Evolutionary conservation across 805 yeast species (phyloP).

Genomic region (Jamesozyma spencerorum): DNA sequence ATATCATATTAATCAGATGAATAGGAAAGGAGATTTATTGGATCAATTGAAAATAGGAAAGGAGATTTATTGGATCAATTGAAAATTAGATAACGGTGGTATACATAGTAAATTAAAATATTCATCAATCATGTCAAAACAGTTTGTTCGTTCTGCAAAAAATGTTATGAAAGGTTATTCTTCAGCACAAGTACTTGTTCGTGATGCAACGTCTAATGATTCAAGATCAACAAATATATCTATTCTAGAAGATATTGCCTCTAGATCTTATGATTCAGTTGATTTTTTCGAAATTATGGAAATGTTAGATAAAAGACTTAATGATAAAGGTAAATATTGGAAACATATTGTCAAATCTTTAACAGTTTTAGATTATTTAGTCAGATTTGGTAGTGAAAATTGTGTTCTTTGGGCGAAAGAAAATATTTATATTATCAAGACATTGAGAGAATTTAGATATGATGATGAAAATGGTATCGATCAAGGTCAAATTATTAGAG

Average conservation of each 20-base stretch:
- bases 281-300: slow-evolving; percentile 88
- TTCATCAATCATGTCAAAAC: slow-evolving; percentile 83
- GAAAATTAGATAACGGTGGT: too few relatives aligned
- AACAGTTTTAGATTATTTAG: slow-evolving; percentile 79
- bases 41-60: too few relatives aligned
- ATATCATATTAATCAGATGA: too few relatives aligned
- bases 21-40: too few relatives aligned
- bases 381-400: slow-evolving; percentile 76
- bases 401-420: slow-evolving; percentile 89
- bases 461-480: slow-evolving; percentile 70
- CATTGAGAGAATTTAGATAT: slow-evolving; percentile 81
- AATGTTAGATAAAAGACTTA: slow-evolving; percentile 81
- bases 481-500: slow-evolving; percentile 81
- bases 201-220: slow-evolving; percentile 89
- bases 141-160: slow-evolving; percentile 72
- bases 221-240: slow-evolving; percentile 71
- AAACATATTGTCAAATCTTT: slow-evolving; percentile 88
- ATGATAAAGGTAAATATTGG: slow-evolving; percentile 97
- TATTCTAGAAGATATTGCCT: slow-evolving; percentile 77
- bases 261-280: slow-evolving; percentile 57
- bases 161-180: slow-evolving; percentile 76
- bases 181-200: slow-evolving; percentile 72
- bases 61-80: too few relatives aligned
- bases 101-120: too few relatives aligned
- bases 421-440: slow-evolving; percentile 78